These are phyloP conservation scores for Byssochlamys sp. DNA, from an alignment of 2,329 filamentous ascomycete species.

Conservation along the genomic window DNA sequence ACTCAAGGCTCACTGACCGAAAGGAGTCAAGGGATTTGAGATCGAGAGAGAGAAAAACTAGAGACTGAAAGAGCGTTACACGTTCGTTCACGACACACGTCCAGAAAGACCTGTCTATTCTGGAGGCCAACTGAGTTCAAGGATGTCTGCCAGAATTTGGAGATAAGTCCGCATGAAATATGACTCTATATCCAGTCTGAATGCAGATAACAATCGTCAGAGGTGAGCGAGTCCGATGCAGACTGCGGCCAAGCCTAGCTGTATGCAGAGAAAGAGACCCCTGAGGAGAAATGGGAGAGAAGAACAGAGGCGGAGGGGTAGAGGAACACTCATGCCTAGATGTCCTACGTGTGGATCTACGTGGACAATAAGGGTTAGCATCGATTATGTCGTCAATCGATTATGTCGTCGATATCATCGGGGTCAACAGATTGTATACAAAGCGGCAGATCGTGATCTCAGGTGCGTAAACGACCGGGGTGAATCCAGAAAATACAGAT, in stretches of 20 bases:
- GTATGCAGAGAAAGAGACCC: neutral
- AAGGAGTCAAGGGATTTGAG: neutral
- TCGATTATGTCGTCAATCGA: neutral
- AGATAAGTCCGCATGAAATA: neutral
- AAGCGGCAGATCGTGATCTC: neutral
- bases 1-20: neutral
- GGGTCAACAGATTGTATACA: neutral
- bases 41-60: neutral
- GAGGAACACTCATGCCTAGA: neutral
- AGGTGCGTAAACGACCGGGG: neutral
- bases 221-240: neutral
- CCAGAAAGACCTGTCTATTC: neutral
- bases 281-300: neutral
- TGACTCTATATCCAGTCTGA: neutral
- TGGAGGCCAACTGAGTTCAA: neutral
- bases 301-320: neutral
- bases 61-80: neutral
- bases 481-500: neutral
- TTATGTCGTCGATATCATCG: neutral
- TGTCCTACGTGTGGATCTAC: neutral
- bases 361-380: neutral
- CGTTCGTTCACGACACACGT: neutral
- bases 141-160: neutral
- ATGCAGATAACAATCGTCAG: neutral
- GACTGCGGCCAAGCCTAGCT: neutral